phyloP scores from a whole-genome alignment of 345 rosid genomes.

The Corchorus capsularis region DNA sequence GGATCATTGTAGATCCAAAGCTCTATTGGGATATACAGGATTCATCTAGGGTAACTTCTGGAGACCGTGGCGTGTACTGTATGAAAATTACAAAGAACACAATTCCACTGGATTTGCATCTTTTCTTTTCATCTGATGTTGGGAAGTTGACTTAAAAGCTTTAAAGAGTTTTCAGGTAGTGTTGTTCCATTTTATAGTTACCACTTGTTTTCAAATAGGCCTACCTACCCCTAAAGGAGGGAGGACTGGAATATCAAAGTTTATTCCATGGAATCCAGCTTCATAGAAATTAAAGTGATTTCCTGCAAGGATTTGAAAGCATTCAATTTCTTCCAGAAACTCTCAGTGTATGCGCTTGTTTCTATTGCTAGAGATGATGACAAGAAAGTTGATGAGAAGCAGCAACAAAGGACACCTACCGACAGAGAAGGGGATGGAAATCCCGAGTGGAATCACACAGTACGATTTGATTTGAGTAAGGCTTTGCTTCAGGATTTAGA shows the following conservation, averaged over 20 bases:
- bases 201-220: too few species aligned
- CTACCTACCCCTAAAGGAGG: neutral
- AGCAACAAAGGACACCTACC: slow-evolving; percentile 38
- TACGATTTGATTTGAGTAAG: slow-evolving; percentile 39
- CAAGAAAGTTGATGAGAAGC: slow-evolving; percentile 31
- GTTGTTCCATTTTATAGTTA: too few species aligned
- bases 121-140: neutral
- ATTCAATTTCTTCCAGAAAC: slow-evolving; percentile 67
- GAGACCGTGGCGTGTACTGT: neutral
- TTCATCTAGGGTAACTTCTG: neutral
- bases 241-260: neutral
- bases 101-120: neutral
- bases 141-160: neutral
- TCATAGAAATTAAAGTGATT: slow-evolving; percentile 42
- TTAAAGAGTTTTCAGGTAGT: too few species aligned
- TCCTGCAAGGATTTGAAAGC: slow-evolving; percentile 45
- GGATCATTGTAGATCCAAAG: neutral
- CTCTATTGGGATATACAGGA: neutral
- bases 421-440: slow-evolving; percentile 51
- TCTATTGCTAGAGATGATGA: slow-evolving; percentile 35
- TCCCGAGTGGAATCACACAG: slow-evolving; percentile 61
- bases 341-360: slow-evolving; percentile 38
- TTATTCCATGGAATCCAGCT: slow-evolving; percentile 30
- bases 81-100: neutral
- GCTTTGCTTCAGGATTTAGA: slow-evolving; percentile 23